Base-by-base conservation (phyloP, 2,329 filamentous ascomycete genomes). In the Alternaria viburni region DNA sequence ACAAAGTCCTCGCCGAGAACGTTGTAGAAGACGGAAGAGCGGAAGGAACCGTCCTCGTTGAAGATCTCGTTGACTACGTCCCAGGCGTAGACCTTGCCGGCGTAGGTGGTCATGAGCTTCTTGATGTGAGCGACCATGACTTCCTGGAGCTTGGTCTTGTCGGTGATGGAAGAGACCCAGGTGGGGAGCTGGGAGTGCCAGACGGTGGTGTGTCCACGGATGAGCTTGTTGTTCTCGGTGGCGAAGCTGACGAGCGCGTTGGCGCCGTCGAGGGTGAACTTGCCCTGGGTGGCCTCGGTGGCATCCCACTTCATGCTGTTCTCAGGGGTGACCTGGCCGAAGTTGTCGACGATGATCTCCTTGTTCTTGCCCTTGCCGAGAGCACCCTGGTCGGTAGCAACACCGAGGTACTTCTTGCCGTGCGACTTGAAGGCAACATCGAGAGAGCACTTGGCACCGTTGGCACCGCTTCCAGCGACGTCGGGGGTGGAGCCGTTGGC, bases 1-100 rank as follows among this genome's bases (percentile, higher is more conserved):
- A 93, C 87, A 73, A 90, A 92, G 76, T 86, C 86, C 80, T 92
- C 89, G 47, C 90, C 90, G 5, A 93, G 85, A 3, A 92, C 87
- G 25, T 86, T 84, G 70, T 83, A 90, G 82, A 91, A 93, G 69
- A 91, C 88, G 10, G 84, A 87, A 28, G 81, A 71, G 47, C 90
- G 88, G 58, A 90, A 81, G 4, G 76, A 81, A 36, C 89, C 89
- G 70, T 88, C 84, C 68, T 90, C 81, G 69, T 85, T 83, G 75
- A 89, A 86, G 74, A 88, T 87, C 73, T 74, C 63, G 57, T 66
- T 69, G 60, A 73, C 66, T 4, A 72, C 69, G 19, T 72, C 83
- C 84, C 86, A 90, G 54, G 83, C 83, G 61, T 85, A 83, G 67
- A 91, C 85, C 80, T 89, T 88, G 71, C 89, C 89, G 81, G 87